Conservation (phyloP, 2,329 filamentous ascomycete species). For the Trichoderma gracile region DNA sequence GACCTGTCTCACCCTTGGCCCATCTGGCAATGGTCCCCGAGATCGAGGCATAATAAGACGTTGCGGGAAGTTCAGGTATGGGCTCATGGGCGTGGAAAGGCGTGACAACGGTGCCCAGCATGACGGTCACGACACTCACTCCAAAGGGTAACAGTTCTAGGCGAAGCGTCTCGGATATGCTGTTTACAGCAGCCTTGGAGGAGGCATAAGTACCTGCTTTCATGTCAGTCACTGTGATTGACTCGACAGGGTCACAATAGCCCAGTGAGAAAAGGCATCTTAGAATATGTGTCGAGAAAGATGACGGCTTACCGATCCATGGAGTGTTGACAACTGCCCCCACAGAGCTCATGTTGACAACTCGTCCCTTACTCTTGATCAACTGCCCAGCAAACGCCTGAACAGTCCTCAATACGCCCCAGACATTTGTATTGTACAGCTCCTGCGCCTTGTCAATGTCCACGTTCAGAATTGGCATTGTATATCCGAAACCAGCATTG, state of each 20-base stretch:
- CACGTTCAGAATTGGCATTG: conserved; percentile 34
- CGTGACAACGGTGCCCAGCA: conserved; percentile 16
- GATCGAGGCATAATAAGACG: conserved; percentile 11
- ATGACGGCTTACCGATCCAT: conserved; percentile 28
- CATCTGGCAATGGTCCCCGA: conserved; percentile 20
- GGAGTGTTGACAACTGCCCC: conserved; percentile 33
- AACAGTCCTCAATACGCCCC: conserved; percentile 34
- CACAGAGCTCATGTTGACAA: conserved; percentile 38
- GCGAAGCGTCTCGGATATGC: conserved; percentile 32
- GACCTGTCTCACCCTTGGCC: conserved; percentile 19
- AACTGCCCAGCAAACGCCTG: conserved; percentile 35
- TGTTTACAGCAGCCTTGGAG: conserved; percentile 26
- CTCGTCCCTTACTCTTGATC: conserved; percentile 32
- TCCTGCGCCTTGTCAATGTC: conserved; percentile 31
- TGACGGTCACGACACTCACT: conserved; percentile 30
- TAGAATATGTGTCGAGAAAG: neutral
- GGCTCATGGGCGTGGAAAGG: conserved; percentile 20
- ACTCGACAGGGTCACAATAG: neutral
- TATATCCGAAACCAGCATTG: conserved; percentile 36
- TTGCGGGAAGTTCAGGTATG: conserved; percentile 6
- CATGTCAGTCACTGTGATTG: neutral
- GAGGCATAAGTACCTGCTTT: conserved; percentile 22
- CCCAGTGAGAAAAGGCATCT: neutral
- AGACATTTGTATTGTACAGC: conserved; percentile 38
- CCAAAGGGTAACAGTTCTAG: conserved; percentile 34